phyloP scores from a whole-genome alignment of 2,329 filamentous ascomycete species.

The Knufia petricola region DNA sequence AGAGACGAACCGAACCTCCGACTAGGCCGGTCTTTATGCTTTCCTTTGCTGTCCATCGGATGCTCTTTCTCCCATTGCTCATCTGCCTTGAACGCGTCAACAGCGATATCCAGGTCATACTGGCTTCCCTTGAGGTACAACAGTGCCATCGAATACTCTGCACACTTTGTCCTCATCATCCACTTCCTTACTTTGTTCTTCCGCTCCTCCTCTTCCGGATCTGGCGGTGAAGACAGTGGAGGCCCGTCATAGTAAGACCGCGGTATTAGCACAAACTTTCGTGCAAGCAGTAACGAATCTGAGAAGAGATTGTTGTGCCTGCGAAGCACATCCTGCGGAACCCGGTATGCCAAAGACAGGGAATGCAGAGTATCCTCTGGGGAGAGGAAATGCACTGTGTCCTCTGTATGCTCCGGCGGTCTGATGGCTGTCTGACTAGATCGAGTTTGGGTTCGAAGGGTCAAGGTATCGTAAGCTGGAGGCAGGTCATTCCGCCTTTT shows the following conservation, averaged over 20 bases:
- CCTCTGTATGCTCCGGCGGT: constrained; percentile 32
- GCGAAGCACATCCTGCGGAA: constrained; percentile 55
- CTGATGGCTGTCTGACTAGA: constrained; percentile 15
- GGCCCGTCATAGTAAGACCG: constrained; percentile 57
- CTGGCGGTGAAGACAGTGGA: constrained; percentile 18
- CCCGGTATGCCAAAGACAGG: constrained; percentile 60
- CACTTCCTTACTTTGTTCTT: constrained; percentile 64
- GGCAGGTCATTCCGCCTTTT: not conserved
- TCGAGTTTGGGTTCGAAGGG: constrained; percentile 8
- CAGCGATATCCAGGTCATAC: constrained; percentile 57
- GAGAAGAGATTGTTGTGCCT: constrained; percentile 59
- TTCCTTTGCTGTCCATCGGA: constrained; percentile 45
- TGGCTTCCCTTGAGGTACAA: constrained; percentile 62
- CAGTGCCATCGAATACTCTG: constrained; percentile 55
- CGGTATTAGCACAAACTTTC: constrained; percentile 62
- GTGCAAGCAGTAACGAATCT: constrained; percentile 60
- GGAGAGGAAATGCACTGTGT: constrained; percentile 66
- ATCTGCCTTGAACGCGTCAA: constrained; percentile 57
- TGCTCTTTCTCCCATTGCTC: constrained; percentile 66
- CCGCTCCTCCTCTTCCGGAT: constrained; percentile 57
- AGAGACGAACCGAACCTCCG: constrained; percentile 13
- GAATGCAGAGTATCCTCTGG: constrained; percentile 60
- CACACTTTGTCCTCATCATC: constrained; percentile 66
- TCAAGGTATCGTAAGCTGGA: constrained; percentile 20
- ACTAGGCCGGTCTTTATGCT: constrained; percentile 17